These are phyloP conservation scores for Caulochytrium protostelioides DNA, from an alignment of 371 early-diverging fungal species.

Conservation along the genomic window DNA sequence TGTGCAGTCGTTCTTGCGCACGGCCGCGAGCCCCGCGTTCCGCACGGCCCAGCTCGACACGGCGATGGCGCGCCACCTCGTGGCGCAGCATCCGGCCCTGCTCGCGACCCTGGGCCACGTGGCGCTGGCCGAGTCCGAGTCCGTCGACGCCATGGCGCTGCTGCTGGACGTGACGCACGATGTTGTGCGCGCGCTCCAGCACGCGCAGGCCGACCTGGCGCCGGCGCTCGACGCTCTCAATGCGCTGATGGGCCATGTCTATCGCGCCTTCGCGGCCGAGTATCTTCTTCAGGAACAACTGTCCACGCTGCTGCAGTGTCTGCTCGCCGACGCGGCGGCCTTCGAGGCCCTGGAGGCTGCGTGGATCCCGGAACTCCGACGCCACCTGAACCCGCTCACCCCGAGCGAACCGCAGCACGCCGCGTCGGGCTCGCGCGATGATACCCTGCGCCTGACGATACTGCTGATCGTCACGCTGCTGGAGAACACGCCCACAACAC, in stretches of 20 bases:
- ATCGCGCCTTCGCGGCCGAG: constrained; percentile 9
- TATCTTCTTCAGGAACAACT: background rate
- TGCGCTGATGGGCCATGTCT: constrained; percentile 12
- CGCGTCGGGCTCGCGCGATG: too few species aligned
- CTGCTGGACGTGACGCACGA: background rate
- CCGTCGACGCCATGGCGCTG: background rate
- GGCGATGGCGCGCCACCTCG: background rate
- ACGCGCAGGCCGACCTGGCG: background rate
- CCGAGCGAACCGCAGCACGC: too few species aligned
- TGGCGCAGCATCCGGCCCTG: background rate
- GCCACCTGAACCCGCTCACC: too few species aligned
- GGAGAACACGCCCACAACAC: too few species aligned
- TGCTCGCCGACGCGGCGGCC: too few species aligned
- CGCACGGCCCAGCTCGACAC: background rate
- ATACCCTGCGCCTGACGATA: too few species aligned
- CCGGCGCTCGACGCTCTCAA: background rate
- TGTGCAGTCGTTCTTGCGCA: background rate
- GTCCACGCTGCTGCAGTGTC: too few species aligned
- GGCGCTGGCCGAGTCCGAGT: background rate
- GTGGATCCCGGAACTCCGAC: too few species aligned
- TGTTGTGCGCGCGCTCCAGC: background rate
- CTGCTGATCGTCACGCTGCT: too few species aligned
- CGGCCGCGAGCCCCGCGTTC: too few species aligned
- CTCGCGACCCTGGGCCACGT: background rate
- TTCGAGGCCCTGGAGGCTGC: too few species aligned